These are phyloP conservation scores for Apiospora arundinis DNA, from an alignment of 2,329 filamentous ascomycete genomes.

Conservation along the genomic window DNA sequence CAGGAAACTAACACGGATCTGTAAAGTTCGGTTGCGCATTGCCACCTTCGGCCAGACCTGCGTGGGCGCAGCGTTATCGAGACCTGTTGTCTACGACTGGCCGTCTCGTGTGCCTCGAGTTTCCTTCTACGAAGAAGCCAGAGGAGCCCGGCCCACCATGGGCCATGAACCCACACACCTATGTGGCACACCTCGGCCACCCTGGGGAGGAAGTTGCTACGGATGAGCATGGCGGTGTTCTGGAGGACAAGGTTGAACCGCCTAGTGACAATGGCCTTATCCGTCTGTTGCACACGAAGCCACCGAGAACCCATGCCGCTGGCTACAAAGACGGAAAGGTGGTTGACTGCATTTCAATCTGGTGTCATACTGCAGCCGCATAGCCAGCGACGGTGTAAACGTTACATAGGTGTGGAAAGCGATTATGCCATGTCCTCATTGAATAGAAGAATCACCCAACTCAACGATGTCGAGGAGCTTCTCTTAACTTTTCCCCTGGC, in stretches of 20 bases:
- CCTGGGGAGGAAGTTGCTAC: slow-evolving; percentile 74
- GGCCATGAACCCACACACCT: slow-evolving; percentile 71
- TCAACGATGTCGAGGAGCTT: neutral
- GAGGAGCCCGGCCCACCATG: slow-evolving; percentile 74
- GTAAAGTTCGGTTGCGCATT: slow-evolving; percentile 67
- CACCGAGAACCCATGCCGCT: slow-evolving; percentile 54
- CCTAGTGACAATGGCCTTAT: slow-evolving; percentile 45
- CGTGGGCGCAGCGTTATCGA: slow-evolving; percentile 60
- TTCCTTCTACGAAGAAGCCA: slow-evolving; percentile 74
- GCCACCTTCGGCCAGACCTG: slow-evolving; percentile 56
- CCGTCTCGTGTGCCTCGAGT: slow-evolving; percentile 73
- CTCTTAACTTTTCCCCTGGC: neutral
- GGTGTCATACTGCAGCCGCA: slow-evolving; percentile 43
- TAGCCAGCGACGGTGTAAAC: neutral
- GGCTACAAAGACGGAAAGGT: slow-evolving; percentile 42
- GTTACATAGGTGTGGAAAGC: neutral
- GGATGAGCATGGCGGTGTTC: slow-evolving; percentile 45
- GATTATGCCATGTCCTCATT: neutral
- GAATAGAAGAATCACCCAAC: neutral
- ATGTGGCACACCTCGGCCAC: slow-evolving; percentile 72
- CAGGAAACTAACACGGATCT: neutral
- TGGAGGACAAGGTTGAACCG: slow-evolving; percentile 46
- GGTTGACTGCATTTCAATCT: slow-evolving; percentile 60
- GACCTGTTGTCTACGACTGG: slow-evolving; percentile 56
- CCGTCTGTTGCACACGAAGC: slow-evolving; percentile 57